Conservation (phyloP, 352 stramenopile genomes). For the Globisporangium megalacanthum region DNA sequence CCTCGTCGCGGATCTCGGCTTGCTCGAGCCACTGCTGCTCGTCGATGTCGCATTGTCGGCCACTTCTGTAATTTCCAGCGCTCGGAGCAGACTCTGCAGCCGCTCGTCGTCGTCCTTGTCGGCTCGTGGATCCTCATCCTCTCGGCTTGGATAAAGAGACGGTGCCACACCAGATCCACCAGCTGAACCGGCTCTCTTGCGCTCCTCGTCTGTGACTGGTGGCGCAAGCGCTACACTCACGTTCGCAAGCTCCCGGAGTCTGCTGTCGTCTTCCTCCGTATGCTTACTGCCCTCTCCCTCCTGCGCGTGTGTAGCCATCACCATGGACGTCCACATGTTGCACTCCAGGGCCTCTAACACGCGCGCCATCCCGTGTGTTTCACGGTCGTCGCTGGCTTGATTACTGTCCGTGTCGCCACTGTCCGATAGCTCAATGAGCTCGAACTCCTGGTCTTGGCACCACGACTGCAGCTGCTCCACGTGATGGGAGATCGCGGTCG, state of each 20-base stretch:
- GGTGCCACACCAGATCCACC: not conserved
- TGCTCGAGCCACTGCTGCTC: not conserved
- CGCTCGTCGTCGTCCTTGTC: slow-evolving; percentile 24
- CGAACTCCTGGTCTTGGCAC: slow-evolving; percentile 58
- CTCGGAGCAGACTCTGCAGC: slow-evolving; percentile 40
- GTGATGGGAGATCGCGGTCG: slow-evolving; percentile 12
- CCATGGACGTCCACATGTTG: slow-evolving; percentile 78
- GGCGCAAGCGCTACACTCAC: slow-evolving; percentile 12
- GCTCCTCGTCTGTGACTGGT: not conserved
- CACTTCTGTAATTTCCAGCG: slow-evolving; percentile 30
- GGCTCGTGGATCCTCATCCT: slow-evolving; percentile 1
- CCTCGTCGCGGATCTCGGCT: not conserved
- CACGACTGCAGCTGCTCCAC: slow-evolving; percentile 35
- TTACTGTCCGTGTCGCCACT: slow-evolving; percentile 5
- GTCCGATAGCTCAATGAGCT: slow-evolving; percentile 40
- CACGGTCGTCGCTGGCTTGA: slow-evolving; percentile 8
- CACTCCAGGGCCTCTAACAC: slow-evolving; percentile 72
- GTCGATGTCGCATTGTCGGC: slow-evolving; percentile 1
- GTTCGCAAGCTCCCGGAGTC: slow-evolving; percentile 10
- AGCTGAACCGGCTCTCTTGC: slow-evolving; percentile 4
- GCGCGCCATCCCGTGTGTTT: slow-evolving; percentile 56
- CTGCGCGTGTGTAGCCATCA: slow-evolving; percentile 19
- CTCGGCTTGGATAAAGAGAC: no score
- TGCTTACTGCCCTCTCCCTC: not conserved
- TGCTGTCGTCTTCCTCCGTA: not conserved